Evolutionary conservation across 2,329 filamentous ascomycete species (phyloP).

Genomic region (Diaporthe caulivora): DNA sequence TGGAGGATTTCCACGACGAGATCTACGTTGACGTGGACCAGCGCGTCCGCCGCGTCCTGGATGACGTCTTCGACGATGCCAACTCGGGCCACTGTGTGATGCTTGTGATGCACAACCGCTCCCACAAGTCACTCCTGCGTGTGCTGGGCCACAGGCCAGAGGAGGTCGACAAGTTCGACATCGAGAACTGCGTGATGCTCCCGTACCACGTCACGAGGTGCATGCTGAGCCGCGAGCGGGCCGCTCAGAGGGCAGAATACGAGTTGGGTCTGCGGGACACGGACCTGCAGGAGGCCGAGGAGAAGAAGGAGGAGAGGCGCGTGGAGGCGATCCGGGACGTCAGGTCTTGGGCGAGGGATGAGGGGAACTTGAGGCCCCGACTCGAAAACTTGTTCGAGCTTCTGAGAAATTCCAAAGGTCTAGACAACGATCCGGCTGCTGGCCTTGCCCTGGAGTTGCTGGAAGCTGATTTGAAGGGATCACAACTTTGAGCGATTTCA

Average conservation of each 20-base stretch:
- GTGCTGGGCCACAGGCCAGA: constrained; percentile 34
- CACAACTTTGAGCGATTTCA: neutral
- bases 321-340: neutral
- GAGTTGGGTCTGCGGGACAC: neutral
- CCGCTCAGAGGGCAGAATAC: neutral
- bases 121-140: constrained; percentile 34
- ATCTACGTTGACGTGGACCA: constrained; percentile 35
- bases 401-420: fast-evolving
- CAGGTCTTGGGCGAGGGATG: neutral
- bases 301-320: neutral
- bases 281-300: neutral
- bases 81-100: constrained; percentile 18
- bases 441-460: neutral
- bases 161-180: constrained; percentile 9
- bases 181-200: constrained; percentile 34
- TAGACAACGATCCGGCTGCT: neutral
- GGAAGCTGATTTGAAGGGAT: neutral
- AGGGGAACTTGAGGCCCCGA: too few species aligned
- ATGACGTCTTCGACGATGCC: constrained; percentile 26
- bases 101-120: constrained; percentile 37
- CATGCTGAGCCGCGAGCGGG: neutral
- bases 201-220: constrained; percentile 30
- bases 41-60: constrained; percentile 32
- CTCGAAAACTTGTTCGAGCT: neutral
- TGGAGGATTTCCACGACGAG: constrained; percentile 13